Evolutionary conservation across 75 land plant genomes (phyloP), one percentile per base, ranked within the genome.

Genomic region (Gnetum montanum): DNA sequence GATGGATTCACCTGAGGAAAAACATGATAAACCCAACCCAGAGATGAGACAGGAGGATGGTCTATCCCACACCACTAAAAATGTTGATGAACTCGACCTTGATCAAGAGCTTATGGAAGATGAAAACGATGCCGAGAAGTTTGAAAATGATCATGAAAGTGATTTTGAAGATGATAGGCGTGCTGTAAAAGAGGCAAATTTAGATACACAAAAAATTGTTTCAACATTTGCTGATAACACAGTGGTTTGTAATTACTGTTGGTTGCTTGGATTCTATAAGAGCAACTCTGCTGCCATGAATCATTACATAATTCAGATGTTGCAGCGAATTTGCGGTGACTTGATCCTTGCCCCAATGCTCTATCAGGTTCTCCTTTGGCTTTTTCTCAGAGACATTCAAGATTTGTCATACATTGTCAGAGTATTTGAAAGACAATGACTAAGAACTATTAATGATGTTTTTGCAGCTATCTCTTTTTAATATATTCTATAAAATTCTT

Each of bases 361-460:
- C 6, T 95, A 83, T 61, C 92, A 95, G 99, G 99, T 90, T 44
- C 53, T 40, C n/a, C n/a, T n/a, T n/a, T n/a, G n/a, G n/a, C n/a
- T n/a, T n/a, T n/a, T n/a, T 29, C 24, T n/a, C n/a, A n/a, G n/a
- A n/a, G n/a, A n/a, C n/a, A n/a, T n/a, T n/a, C n/a, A n/a, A n/a
- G n/a, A n/a, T n/a, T n/a, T n/a, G n/a, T n/a, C n/a, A n/a, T n/a
- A n/a, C n/a, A n/a, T n/a, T n/a, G n/a, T 2, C 24, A 46, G 16
- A 22, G 1, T 53, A 25, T 46, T 46, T 46, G 8, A 2, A 5
- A 6, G 5, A 24, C 19, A 43, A 23, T 57, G n/a, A 37, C 8
- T 2, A 8, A 15, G 22, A 52, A 13, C 15, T 23, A 12, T 36
- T 52, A n/a, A n/a, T n/a, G n/a, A n/a, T n/a, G n/a, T n/a, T 61